phyloP scores from a whole-genome alignment of 208 protist species.

The Kentomonas sorsogonicus region DNA sequence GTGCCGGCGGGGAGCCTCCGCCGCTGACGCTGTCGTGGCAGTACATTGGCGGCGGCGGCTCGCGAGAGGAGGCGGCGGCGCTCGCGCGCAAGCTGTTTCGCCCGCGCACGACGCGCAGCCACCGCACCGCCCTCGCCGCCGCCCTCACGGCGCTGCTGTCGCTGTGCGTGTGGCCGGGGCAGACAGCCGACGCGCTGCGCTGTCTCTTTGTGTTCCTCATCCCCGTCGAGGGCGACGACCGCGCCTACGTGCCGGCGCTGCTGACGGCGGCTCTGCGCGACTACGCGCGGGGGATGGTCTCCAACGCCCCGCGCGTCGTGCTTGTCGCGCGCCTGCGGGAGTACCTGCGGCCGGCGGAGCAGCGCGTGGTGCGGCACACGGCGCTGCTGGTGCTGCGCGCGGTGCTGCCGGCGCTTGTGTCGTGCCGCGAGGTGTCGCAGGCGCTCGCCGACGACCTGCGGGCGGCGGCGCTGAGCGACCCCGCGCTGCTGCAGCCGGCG shows the following conservation, averaged over 20 bases:
- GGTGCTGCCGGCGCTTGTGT: slow-evolving; percentile 42
- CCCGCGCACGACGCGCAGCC: slow-evolving; percentile 30
- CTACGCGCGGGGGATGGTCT: slow-evolving; percentile 45
- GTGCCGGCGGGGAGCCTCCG: background rate
- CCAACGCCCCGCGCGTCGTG: slow-evolving; percentile 41
- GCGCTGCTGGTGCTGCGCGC: slow-evolving; percentile 38
- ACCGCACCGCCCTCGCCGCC: slow-evolving; percentile 33
- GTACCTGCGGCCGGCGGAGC: slow-evolving; percentile 33
- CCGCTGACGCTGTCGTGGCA: slow-evolving; percentile 18
- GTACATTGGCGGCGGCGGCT: slow-evolving; percentile 38
- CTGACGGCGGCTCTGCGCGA: slow-evolving; percentile 36
- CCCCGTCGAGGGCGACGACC: slow-evolving; percentile 30
- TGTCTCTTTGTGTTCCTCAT: slow-evolving; percentile 55
- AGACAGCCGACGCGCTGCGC: slow-evolving; percentile 38
- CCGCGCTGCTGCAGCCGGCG: slow-evolving; percentile 21
- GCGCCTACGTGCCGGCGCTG: slow-evolving; percentile 54
- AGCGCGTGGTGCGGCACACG: slow-evolving; percentile 40
- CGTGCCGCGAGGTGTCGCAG: slow-evolving; percentile 41
- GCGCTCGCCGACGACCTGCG: slow-evolving; percentile 42
- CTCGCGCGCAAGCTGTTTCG: slow-evolving; percentile 39
- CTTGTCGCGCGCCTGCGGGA: slow-evolving; percentile 37
- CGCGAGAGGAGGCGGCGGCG: slow-evolving; percentile 37
- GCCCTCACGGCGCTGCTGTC: slow-evolving; percentile 45
- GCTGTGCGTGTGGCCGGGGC: slow-evolving; percentile 22
- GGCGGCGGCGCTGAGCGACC: slow-evolving; percentile 23